Percentiles rank a stretch among this genome's conserved stretches.
Conservation (phyloP, 495 filamentous ascomycete species). For the Cetradonia linearis region DNA sequence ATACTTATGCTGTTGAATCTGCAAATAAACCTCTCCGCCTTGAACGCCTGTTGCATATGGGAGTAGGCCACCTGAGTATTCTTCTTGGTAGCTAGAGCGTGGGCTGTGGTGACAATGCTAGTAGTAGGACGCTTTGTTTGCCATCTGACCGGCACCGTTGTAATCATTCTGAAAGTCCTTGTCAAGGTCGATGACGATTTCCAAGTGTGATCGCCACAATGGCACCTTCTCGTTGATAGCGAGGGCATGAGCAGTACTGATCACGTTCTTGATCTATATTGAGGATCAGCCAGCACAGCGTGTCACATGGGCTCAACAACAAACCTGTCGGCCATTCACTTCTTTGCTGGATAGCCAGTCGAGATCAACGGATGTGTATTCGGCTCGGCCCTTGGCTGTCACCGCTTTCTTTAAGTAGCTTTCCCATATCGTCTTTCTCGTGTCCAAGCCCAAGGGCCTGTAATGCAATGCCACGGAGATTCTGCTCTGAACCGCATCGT, state of each 20-base stretch:
- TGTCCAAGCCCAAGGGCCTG: conserved; percentile 2
- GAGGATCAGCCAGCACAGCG: conserved; percentile 1
- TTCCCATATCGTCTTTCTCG: conserved; percentile 15
- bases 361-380: neutral
- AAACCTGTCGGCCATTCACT: neutral
- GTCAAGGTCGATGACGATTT: conserved; percentile 13
- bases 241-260: conserved; percentile 5
- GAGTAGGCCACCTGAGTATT: conserved; percentile 10
- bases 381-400: neutral
- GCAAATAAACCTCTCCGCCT: conserved; percentile 15
- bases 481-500: conserved; percentile 15
- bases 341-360: neutral
- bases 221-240: neutral
- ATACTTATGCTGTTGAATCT: conserved; percentile 12
- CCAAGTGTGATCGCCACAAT: conserved; percentile 11
- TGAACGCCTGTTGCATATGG: conserved; percentile 13
- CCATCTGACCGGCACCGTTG: neutral
- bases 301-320: conserved; percentile 1
- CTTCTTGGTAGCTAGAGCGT: conserved; percentile 16
- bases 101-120: neutral
- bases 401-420: conserved; percentile 12
- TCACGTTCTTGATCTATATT: conserved; percentile 15
- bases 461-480: conserved; percentile 16
- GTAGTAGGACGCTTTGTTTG: neutral
- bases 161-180: conserved; percentile 13